These are phyloP conservation scores for Elymus sibiricus DNA, from an alignment of 176 grass and related monocot genomes.

Conservation along the genomic window DNA sequence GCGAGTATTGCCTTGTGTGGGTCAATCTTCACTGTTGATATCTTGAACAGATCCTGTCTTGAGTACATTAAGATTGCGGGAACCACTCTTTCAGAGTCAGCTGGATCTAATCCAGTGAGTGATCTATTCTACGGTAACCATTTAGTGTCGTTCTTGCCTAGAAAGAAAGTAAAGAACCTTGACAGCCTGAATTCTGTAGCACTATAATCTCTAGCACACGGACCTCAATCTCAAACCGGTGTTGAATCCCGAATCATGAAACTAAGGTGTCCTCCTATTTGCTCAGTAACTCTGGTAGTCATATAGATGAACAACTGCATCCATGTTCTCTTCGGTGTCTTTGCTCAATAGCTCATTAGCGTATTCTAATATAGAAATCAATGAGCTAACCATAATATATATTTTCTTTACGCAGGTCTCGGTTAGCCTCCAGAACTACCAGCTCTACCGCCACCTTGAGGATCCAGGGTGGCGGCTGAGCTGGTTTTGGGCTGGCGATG, in stretches of 20 bases:
- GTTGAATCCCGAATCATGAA: constrained; percentile 14
- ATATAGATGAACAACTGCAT: not conserved
- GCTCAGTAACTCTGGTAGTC: not conserved
- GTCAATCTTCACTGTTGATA: constrained; percentile 23
- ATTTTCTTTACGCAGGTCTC: constrained; percentile 26
- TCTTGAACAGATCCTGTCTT: constrained; percentile 5
- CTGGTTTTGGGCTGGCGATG: constrained; percentile 46
- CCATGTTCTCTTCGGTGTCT: not conserved
- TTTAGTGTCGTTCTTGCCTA: constrained; percentile 9
- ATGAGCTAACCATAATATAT: not conserved
- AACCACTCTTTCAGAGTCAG: constrained; percentile 2
- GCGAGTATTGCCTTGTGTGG: constrained; percentile 1
- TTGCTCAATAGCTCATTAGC: not conserved
- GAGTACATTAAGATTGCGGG: constrained; percentile 18
- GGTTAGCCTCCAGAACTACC: constrained; percentile 64
- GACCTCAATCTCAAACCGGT: not conserved
- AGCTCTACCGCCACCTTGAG: constrained; percentile 70
- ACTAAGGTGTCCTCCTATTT: not conserved
- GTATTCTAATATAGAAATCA: not conserved
- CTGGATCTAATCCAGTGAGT: constrained; percentile 22
- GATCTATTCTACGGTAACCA: not conserved
- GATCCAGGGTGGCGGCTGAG: constrained; percentile 59
- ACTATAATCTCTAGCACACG: not conserved
- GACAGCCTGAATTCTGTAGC: not conserved
- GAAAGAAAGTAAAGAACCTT: not conserved